phyloP scores from a whole-genome alignment of 2,329 filamentous ascomycete genomes.

The Hymenoscyphus salicellus region DNA sequence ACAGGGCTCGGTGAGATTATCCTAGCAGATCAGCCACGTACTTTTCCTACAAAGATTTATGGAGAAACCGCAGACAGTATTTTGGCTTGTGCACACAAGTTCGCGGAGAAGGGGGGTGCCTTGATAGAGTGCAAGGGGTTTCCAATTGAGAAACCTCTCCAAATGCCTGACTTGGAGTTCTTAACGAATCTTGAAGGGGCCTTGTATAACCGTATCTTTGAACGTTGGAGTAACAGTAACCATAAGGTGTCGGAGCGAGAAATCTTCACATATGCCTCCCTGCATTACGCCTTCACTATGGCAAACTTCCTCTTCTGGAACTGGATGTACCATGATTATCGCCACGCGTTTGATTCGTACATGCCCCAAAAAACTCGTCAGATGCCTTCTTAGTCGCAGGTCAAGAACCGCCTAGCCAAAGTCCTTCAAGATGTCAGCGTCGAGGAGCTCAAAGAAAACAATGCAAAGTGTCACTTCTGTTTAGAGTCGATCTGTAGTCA shows the following conservation, averaged over 20 bases:
- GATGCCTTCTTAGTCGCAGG: background rate
- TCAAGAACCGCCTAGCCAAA: background rate
- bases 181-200: background rate
- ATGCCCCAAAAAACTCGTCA: background rate
- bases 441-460: background rate
- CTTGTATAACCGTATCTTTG: background rate
- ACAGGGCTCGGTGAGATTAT: background rate
- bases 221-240: background rate
- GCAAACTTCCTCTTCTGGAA: background rate
- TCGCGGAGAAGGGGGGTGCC: background rate
- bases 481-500: background rate
- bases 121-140: background rate
- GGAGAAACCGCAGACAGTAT: background rate
- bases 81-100: background rate
- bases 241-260: background rate
- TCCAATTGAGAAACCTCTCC: background rate
- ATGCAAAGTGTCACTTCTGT: background rate
- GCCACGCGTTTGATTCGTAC: background rate
- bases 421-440: background rate
- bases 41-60: no score
- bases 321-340: background rate
- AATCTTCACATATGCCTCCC: background rate
- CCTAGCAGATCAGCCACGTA: no score
- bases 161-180: background rate
- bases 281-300: background rate